Evolutionary conservation across 176 grass and related monocot species (phyloP), one percentile per base, ranked within the genome.

Genomic region (Rhynchospora tenuis): DNA sequence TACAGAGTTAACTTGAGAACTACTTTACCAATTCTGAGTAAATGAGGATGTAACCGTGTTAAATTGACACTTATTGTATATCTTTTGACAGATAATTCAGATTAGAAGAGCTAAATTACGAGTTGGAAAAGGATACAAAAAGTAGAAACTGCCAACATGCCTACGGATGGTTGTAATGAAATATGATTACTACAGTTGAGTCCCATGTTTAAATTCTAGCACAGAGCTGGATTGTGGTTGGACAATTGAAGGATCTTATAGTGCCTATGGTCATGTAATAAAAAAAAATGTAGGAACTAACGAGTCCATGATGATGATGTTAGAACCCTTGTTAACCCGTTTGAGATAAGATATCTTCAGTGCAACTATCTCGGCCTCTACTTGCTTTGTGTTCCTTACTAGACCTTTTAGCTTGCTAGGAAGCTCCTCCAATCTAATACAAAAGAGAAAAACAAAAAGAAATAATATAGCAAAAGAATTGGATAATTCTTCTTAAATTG

Each of bases 341-440:
- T 95, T 98, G 57, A 98, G 89, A 85, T 89, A 98, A 10, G 95
- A 91, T 66, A 98, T 98, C 81, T 98, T 98, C 24, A 98, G 52
- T 5, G 95, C 95, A 0, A 89, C 64, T 51, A 98, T 91, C 77
- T 98, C 95, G 0, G 95, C 95, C 82, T 98, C 92, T 1, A 90
- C 89, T 81, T 88, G 88, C 88, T 85, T 93, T 7, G 86, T 62
- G 51, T 68, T 93, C 79, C 91, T 92, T 66, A 95, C 91, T 80
- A 93, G 89, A 29, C 91, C 82, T 82, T 88, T 98, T 3, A 93
- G 79, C 90, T 94, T 94, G 87, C 60, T 90, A 0, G 89, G 90
- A 46, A 98, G 90, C 10, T 98, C 92, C 33, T 98, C 95, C 76
- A 98, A 80, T 59, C 95, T 90, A 66, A 43, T 46, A 22, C 7